These are phyloP conservation scores for Phytophthora multivora DNA, from an alignment of 352 stramenopile species.

Conservation along the genomic window DNA sequence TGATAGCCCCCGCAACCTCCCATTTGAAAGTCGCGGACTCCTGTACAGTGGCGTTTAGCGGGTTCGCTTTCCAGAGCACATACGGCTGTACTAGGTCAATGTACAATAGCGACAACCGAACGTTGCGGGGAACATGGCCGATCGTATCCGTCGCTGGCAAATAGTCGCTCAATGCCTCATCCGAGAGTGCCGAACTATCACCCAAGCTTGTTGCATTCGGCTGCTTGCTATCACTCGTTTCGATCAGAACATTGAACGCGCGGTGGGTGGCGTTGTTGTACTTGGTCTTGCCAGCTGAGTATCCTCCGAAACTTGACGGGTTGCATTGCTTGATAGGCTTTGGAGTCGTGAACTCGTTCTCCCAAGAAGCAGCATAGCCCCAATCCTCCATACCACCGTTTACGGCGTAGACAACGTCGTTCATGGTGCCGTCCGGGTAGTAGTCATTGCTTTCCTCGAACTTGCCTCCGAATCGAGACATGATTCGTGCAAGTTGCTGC, in stretches of 20 bases:
- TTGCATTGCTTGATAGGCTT: conserved; percentile 74
- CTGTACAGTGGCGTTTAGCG: conserved; percentile 9
- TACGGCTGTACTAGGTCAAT: conserved; percentile 96
- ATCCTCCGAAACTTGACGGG: conserved; percentile 87
- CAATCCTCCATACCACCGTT: conserved; percentile 97
- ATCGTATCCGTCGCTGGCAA: conserved; percentile 53
- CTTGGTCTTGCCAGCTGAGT: conserved; percentile 77
- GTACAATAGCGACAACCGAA: conserved; percentile 90
- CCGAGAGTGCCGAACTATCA: conserved; percentile 49
- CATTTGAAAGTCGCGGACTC: conserved; percentile 43
- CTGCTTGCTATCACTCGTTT: conserved; percentile 91
- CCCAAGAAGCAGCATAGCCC: conserved; percentile 90
- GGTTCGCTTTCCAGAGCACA: conserved; percentile 55
- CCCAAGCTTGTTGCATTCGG: conserved; percentile 73
- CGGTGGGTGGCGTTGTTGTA: conserved; percentile 93
- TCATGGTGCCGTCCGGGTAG: conserved; percentile 88
- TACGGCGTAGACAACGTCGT: conserved; percentile 95
- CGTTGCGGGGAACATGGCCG: conserved; percentile 93
- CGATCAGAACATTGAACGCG: conserved; percentile 94
- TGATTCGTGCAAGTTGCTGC: conserved; percentile 50
- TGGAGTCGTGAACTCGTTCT: conserved; percentile 54
- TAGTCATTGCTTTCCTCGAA: conserved; percentile 63
- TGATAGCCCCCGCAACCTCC: conserved; percentile 64
- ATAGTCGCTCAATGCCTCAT: conserved; percentile 53
- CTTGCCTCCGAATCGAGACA: conserved; percentile 72